Conservation (phyloP, 345 rosid species). For the Lumnitzera littorea region DNA sequence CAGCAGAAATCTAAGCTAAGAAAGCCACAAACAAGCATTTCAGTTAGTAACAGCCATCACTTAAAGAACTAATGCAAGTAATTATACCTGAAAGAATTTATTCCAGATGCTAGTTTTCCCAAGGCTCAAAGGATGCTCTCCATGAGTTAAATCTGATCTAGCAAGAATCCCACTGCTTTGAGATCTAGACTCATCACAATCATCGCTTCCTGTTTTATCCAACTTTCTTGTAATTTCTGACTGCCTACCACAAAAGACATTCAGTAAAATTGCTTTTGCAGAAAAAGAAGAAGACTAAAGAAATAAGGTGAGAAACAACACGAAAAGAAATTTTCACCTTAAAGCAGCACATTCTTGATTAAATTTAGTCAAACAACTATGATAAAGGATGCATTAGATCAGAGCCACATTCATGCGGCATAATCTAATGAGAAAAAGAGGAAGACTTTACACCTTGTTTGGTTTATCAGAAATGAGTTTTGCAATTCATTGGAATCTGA, state of each 20-base stretch:
- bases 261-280: slow-evolving; percentile 31
- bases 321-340: not conserved
- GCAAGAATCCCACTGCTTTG: slow-evolving; percentile 59
- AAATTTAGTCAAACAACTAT: not conserved
- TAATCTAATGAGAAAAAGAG: too few species aligned
- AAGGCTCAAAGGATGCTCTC: slow-evolving; percentile 95
- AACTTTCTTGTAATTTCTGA: slow-evolving; percentile 84
- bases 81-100: slow-evolving; percentile 80
- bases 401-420: too few species aligned
- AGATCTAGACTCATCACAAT: slow-evolving; percentile 31
- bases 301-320: not conserved
- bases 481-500: too few species aligned
- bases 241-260: slow-evolving; percentile 82
- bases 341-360: not conserved
- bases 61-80: not conserved
- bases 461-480: too few species aligned
- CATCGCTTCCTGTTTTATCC: slow-evolving; percentile 43
- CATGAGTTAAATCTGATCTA: slow-evolving; percentile 70
- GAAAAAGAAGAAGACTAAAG: slow-evolving; percentile 5
- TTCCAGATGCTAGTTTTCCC: slow-evolving; percentile 93
- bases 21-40: too few species aligned
- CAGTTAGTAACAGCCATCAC: too few species aligned
- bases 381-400: too few species aligned
- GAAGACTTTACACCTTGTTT: too few species aligned
- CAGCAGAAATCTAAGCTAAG: too few species aligned